Evolutionary conservation across 1,139 yeast genomes (phyloP).

Genomic region (Blastobotrys capitulatus): DNA sequence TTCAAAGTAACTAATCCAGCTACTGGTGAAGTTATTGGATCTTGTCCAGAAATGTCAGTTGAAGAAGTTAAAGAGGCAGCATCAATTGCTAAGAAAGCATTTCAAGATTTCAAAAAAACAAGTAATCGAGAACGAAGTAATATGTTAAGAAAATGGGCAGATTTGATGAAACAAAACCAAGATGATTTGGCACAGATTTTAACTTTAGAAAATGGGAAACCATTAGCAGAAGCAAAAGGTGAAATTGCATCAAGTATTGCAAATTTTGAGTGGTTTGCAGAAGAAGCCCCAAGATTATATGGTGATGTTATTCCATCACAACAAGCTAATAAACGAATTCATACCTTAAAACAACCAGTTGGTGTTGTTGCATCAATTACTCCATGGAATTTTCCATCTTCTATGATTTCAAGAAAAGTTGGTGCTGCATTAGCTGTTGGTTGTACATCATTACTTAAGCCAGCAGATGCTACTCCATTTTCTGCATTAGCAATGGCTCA

Average conservation of each 20-base stretch:
- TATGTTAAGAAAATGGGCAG: constrained; percentile 58
- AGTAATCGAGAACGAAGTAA: constrained; percentile 61
- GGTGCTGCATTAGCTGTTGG: constrained; percentile 95
- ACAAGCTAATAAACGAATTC: constrained; percentile 50
- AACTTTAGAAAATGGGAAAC: constrained; percentile 82
- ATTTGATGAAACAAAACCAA: constrained; percentile 56
- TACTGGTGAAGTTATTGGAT: constrained; percentile 50
- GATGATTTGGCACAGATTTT: constrained; percentile 71
- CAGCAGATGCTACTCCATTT: constrained; percentile 85
- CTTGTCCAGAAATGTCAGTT: constrained; percentile 51
- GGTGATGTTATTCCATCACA: constrained; percentile 71
- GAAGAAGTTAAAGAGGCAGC: constrained; percentile 46
- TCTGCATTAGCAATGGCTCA: constrained; percentile 77
- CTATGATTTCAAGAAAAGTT: constrained; percentile 88
- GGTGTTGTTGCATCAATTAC: constrained; percentile 90
- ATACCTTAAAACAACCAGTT: constrained; percentile 70
- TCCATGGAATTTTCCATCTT: constrained; percentile 95
- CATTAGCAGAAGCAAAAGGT: constrained; percentile 67
- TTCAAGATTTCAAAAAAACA: constrained; percentile 49
- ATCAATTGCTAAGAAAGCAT: constrained; percentile 54
- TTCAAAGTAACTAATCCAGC: constrained; percentile 78
- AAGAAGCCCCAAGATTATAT: constrained; percentile 72
- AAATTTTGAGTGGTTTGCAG: constrained; percentile 83
- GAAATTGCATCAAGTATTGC: constrained; percentile 75
- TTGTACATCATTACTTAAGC: constrained; percentile 83